Conservation (phyloP, 2,329 filamentous ascomycete genomes). For the Neobulgaria alba region DNA sequence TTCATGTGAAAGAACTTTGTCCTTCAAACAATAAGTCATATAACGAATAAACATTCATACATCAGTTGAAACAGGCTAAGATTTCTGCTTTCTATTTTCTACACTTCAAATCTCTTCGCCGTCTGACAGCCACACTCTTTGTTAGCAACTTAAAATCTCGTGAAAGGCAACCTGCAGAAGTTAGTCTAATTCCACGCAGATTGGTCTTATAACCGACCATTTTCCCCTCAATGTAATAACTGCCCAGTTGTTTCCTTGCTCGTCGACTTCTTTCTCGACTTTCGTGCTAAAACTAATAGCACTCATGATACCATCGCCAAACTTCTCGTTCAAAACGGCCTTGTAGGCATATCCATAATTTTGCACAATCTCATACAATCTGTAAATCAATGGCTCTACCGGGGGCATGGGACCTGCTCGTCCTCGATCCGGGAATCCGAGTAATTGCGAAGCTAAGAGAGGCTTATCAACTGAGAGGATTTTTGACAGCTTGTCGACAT, state of each 20-base stretch:
- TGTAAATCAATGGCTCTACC: slow-evolving; percentile 51
- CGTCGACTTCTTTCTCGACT: slow-evolving; percentile 88
- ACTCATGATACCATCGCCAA: slow-evolving; percentile 92
- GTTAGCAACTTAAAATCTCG: slow-evolving; percentile 14
- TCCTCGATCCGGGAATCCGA: slow-evolving; percentile 58
- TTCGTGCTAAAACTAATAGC: slow-evolving; percentile 86
- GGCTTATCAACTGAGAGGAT: slow-evolving; percentile 53
- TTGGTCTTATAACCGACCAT: slow-evolving; percentile 51
- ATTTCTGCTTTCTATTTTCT: too few species aligned
- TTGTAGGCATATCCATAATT: slow-evolving; percentile 97
- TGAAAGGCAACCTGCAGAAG: slow-evolving; percentile 13
- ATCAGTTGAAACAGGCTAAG: too few species aligned
- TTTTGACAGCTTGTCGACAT: slow-evolving; percentile 56
- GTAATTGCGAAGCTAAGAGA: slow-evolving; percentile 52
- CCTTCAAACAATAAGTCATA: too few species aligned
- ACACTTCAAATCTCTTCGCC: too few species aligned
- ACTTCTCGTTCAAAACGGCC: slow-evolving; percentile 92
- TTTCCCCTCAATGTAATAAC: slow-evolving; percentile 78
- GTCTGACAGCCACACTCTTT: too few species aligned
- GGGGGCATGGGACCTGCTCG: slow-evolving; percentile 74
- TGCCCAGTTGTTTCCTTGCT: slow-evolving; percentile 72
- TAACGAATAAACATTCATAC: too few species aligned
- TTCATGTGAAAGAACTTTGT: too few species aligned
- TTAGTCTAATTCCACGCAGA: neutral
- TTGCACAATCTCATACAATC: slow-evolving; percentile 88